Evolutionary conservation across 192 early-diverging fungal genomes (phyloP), one percentile per base, ranked within the genome.

Genomic region (Polychytrium aggregatum): DNA sequence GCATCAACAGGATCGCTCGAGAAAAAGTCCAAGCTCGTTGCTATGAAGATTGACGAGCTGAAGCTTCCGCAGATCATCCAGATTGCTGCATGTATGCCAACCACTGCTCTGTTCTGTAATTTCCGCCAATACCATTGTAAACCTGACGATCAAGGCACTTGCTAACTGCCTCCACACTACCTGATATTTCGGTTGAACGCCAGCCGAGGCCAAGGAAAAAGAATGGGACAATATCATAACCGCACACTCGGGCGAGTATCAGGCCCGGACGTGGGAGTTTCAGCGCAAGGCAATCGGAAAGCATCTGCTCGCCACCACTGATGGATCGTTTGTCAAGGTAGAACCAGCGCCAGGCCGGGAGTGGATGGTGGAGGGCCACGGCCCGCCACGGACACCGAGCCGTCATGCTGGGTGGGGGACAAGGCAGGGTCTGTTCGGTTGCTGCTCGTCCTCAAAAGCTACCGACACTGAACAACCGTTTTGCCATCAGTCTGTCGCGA

Each of bases 161-260:
- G 17, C 14, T n/a, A 28, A 44, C 1, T 14, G 33, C 17, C 2
- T 28, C 42, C n/a, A n/a, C n/a, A n/a, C n/a, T n/a, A n/a, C n/a
- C n/a, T n/a, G n/a, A n/a, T n/a, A n/a, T n/a, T 11, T 38, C 29
- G 33, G 4, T 21, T 4, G 37, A 47, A 51, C 31, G 37, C 20
- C 44, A 60, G 79, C 60, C 40, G 52, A 71, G 20, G 65, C 69
- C 0, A 84, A 79, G 58, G 50, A 82, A 47, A 73, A 74, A 31
- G 86, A 89, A 46, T 97, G 92, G 89, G 92, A 91, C 60, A 92
- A 93, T 52, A 72, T 94, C 36, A 37, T 97, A 21, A 86, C 93
- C 14, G 81, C 86, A 47, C 93, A 98, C 50, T 67, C 81, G 51
- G 84, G 88, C 52, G 76, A 82, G 26, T 52, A 52, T 3, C 55